A percentile compares a stretch with the other conserved stretches of the same genome.
Conservation (phyloP, 192 early-diverging fungal genomes). For the Coemansia sp. region DNA sequence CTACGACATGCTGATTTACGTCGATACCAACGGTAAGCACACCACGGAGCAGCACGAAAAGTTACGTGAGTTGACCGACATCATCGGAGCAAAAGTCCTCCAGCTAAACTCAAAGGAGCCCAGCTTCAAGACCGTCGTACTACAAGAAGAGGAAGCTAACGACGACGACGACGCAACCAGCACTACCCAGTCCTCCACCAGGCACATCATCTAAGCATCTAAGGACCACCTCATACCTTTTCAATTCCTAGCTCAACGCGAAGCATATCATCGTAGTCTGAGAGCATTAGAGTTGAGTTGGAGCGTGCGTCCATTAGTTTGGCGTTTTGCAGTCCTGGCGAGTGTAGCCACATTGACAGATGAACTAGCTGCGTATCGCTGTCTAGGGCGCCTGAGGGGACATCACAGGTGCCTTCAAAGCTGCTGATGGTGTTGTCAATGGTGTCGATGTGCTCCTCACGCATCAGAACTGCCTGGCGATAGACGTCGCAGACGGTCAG, state of each 20-base stretch:
- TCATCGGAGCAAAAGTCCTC: conserved; percentile 36
- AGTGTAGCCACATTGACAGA: conserved; percentile 27
- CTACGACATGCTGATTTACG: conserved; percentile 40
- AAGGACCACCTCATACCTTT: neutral
- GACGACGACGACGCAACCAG: conserved; percentile 1
- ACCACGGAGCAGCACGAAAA: conserved; percentile 34
- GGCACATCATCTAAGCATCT: neutral
- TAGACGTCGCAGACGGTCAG: conserved; percentile 10
- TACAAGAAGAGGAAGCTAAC: conserved; percentile 33
- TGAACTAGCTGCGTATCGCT: conserved; percentile 34
- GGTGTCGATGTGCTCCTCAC: conserved; percentile 17
- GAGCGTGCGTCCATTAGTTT: conserved; percentile 3
- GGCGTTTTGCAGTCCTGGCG: conserved; percentile 30
- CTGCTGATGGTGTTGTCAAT: conserved; percentile 8
- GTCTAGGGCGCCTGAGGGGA: conserved; percentile 13
- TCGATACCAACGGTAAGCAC: conserved; percentile 39
- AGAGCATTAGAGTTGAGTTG: conserved; percentile 17
- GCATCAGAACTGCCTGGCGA: conserved; percentile 8
- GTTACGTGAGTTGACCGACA: conserved; percentile 21
- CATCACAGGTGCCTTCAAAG: conserved; percentile 11
- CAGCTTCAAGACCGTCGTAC: conserved; percentile 21
- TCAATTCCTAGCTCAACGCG: conserved; percentile 14
- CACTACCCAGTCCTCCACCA: neutral
- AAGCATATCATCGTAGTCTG: conserved; percentile 29
- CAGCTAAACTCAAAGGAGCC: conserved; percentile 26